Conservation (phyloP, 495 filamentous ascomycete species). For the Penicillium bovifimosum region DNA sequence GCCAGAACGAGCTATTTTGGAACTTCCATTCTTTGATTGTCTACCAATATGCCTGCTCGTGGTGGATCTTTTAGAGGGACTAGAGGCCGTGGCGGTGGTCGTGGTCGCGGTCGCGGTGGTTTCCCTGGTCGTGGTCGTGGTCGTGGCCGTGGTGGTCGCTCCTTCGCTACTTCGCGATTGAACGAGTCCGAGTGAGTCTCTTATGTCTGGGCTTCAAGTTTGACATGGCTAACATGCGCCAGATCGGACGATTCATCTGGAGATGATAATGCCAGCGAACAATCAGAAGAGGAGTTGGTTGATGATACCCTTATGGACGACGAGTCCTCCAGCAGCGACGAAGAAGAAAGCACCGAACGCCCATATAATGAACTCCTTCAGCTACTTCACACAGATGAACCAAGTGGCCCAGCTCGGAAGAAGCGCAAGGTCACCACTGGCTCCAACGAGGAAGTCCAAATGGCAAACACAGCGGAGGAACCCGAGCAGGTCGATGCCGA, state of each 20-base stretch:
- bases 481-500: constrained; percentile 22
- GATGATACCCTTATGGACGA: constrained; percentile 30
- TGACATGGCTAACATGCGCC: constrained; percentile 13
- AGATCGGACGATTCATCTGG: constrained; percentile 35
- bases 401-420: constrained; percentile 55
- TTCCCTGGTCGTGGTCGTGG: constrained; percentile 10
- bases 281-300: constrained; percentile 19
- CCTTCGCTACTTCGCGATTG: constrained; percentile 37
- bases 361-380: constrained; percentile 66
- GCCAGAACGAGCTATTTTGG: constrained; percentile 1
- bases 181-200: constrained; percentile 37
- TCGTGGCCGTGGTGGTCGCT: constrained; percentile 29
- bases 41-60: constrained; percentile 17
- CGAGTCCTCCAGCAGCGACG: constrained; percentile 40
- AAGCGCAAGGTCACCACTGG: constrained; percentile 57
- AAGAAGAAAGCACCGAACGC: constrained; percentile 33
- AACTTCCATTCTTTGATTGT: not conserved
- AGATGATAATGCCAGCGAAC: constrained; percentile 17
- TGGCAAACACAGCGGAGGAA: constrained; percentile 18
- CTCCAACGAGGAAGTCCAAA: constrained; percentile 10
- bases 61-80: constrained; percentile 27
- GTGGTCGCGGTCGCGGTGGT: constrained; percentile 29
- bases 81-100: constrained; percentile 17
- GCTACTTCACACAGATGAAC: constrained; percentile 48
- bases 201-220: not conserved